phyloP scores from a whole-genome alignment of 2,329 filamentous ascomycete species.

The Penicillium capsulatum region DNA sequence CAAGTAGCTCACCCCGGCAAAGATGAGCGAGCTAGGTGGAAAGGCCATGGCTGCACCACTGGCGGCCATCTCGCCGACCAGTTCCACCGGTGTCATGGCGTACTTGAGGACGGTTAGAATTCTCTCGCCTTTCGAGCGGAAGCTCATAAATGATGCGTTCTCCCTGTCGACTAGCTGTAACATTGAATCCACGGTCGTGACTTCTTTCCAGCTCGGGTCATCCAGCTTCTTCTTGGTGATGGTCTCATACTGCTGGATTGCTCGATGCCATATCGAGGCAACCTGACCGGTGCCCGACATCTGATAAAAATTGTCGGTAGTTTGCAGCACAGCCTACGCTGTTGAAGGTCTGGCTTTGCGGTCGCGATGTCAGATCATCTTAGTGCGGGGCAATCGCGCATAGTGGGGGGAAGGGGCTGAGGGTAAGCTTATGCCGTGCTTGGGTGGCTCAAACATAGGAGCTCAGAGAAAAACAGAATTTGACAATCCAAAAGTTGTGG shows the following conservation, averaged over 20 bases:
- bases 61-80: not conserved
- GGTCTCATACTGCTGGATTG: not conserved
- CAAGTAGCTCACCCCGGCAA: not conserved
- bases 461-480: no score
- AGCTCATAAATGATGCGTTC: not conserved
- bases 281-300: not conserved
- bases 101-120: not conserved
- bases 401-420: no score
- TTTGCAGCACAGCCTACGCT: no score
- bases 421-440: no score
- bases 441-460: no score
- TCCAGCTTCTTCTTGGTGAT: not conserved
- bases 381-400: no score
- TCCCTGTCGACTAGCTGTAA: not conserved
- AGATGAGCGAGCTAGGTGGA: not conserved
- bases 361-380: no score
- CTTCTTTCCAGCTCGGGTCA: not conserved
- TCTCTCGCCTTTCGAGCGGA: not conserved
- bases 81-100: not conserved
- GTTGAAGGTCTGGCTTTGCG: no score
- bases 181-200: not conserved
- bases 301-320: not conserved
- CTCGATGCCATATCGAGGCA: not conserved
- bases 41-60: not conserved
- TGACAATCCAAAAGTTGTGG: no score